Evolutionary conservation across 2,329 filamentous ascomycete species (phyloP), one percentile per base, ranked within the genome.

Genomic region (Pseudogymnoascus sp.): DNA sequence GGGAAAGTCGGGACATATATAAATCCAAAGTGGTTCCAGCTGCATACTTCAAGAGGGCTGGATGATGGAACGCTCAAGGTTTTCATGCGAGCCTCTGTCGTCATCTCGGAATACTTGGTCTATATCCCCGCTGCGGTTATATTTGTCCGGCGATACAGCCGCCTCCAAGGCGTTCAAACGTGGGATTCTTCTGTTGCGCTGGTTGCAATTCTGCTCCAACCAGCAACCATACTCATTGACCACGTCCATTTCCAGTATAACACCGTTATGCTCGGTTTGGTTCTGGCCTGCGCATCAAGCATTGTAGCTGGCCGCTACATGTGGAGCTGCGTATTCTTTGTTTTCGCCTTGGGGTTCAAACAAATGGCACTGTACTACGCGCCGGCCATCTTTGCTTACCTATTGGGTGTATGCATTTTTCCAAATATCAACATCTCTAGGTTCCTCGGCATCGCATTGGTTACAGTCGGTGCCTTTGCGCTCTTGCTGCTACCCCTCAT

Each of bases 291-390:
- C 68, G 86, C 97, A 77, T 94, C 93, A 41, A 94, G 89, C 73
- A 88, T 97, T 76, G 75, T 96, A 58, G 91, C 92, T 2, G 90
- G 90, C 3, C 84, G 92, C 57, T 87, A 87, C 69, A 82, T 95
- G 64, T 97, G 93, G 92, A 85, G 90, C 25, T 92, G 90, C 64
- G 84, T 96, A 63, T 96, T 96, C 77, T 99, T 99, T 68, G 94
- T 99, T 6, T 85, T 84, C 14, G 90, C 93, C 2, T 79, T 99
- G n/a, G 91, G 91, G 5, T 99, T 97, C 80, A 99, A 99, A 79
- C 94, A 99, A 74, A 99, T 99, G 95, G 93, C 93, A 1, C 81
- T 99, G 14, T 99, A 97, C 77, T 99, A 97, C 74, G 92, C 95
- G 2, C 92, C 95, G 12, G 87, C 88, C 18, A 87, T 97, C 62